Evolutionary conservation across 2,329 filamentous ascomycete genomes (phyloP), one percentile per base, ranked within the genome.

Genomic region (Tolypocladium inflatum): DNA sequence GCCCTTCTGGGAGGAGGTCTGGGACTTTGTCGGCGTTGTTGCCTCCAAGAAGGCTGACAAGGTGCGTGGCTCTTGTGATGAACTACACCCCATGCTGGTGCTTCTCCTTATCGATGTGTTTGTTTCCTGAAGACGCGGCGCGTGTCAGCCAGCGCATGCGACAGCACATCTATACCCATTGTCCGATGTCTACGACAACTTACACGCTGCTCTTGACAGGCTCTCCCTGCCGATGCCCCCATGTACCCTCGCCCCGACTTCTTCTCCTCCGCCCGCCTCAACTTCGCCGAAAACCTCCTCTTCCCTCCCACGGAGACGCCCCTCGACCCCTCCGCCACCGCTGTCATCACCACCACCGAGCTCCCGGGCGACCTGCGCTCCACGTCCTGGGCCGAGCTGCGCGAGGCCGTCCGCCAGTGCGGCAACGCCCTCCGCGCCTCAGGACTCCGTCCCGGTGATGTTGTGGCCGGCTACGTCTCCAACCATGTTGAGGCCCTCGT

Each of bases 201-300:
- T 17, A 59, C 48, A 41, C 8, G 21, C 4, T 9, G 2, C 2
- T 19, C 19, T 35, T 15, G 23, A 42, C 17, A 92, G 86, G 87
- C 90, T 48, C 76, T 96, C 21, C 83, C 88, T 30, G 70, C 80
- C 45, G 73, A 83, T 57, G 81, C 85, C 7, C 78, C 83, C 53
- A 89, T 97, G 81, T 97, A 91, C 66, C 93, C 93, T 30, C 86
- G 91, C 30, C 92, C 93, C 9, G 78, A 86, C 60, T 97, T 96
- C 78, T 97, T 97, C 71, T 72, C 84, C 58, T 87, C 87, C 11
- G 83, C 89, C 17, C 85, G 79, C 59, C 79, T 97, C 63, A 99
- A 97, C 73, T 97, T 97, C 70, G 92, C 93, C 33, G 90, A 97
- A 75, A 99, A 99, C 71, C 79, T 97, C 57, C 84, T 99, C 4